Base-by-base conservation (phyloP, 1,139 yeast genomes). In the Entelexis paramagnoliae region DNA sequence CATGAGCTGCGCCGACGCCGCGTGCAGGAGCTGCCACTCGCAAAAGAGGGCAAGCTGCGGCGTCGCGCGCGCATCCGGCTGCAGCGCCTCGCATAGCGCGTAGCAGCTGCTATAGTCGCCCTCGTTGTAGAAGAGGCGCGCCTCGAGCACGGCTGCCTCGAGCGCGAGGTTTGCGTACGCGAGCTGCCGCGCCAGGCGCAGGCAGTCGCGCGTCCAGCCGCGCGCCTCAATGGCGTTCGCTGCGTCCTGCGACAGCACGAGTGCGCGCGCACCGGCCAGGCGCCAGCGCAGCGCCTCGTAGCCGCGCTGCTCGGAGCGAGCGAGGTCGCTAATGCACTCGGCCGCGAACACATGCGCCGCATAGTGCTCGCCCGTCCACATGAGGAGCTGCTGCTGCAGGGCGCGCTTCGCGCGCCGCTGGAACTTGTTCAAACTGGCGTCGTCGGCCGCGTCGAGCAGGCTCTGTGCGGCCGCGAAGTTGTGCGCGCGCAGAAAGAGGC, bases 131-230 rank as follows among this genome's bases (percentile, higher is more conserved):
- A n/a, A 29, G 3, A 45, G 22, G 14, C 54, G 51, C n/a, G 50
- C 50, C 24, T 39, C 46, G 16, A 48, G 50, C 22, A 51, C 16
- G 20, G 29, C 48, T n/a, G 49, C 43, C 42, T 51, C 54, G 29
- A 49, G 24, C 29, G 14, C 35, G 6, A 44, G 6, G 33, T 26
- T 26, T 4, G 43, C 13, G 33, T 19, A 28, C 14, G 33, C 43
- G 22, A 17, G 22, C 43, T 28, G 32, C 22, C n/a, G 11, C 3
- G 43, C 19, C 7, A 8, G 24, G 22, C 33, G 33, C 19, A 40
- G 43, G 43, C 32, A 26, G 33, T 40, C 43, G 43, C 33, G 10
- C 33, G 28, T 40, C 43, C 43, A 40, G 43, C 43, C 6, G 43
- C 43, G 35, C 10, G 51, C 51, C 33, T 38, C 34, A 2, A 20